phyloP scores from a whole-genome alignment of 2,329 filamentous ascomycete species.

The Lachnum nothofagi region DNA sequence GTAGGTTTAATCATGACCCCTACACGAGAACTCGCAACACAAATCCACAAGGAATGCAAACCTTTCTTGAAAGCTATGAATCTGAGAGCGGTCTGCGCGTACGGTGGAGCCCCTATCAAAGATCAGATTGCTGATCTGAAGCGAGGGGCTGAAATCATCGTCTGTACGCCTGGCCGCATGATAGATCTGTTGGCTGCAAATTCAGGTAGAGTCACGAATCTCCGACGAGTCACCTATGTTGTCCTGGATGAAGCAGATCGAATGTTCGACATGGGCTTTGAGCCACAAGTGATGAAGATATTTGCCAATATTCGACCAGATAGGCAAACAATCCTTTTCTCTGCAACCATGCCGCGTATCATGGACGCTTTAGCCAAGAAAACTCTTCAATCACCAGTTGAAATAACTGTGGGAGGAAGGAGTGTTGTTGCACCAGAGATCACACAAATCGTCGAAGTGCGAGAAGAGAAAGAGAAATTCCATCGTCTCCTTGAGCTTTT shows the following conservation, averaged over 20 bases:
- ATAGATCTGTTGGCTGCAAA: constrained; percentile 94
- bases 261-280: constrained; percentile 99
- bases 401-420: constrained; percentile 86
- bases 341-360: constrained; percentile 89
- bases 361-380: constrained; percentile 90
- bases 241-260: constrained; percentile 96
- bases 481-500: constrained; percentile 77
- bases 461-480: constrained; percentile 79
- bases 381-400: constrained; percentile 75
- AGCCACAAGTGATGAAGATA: constrained; percentile 96
- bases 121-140: constrained; percentile 97
- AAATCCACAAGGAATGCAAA: constrained; percentile 92
- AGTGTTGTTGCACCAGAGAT: constrained; percentile 88
- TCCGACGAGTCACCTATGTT: constrained; percentile 84
- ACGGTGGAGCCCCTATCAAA: constrained; percentile 91
- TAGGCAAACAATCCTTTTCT: constrained; percentile 91
- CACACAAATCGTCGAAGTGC: constrained; percentile 84
- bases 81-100: constrained; percentile 83
- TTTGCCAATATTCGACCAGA: constrained; percentile 87
- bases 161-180: constrained; percentile 90
- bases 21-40: constrained; percentile 85
- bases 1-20: constrained; percentile 88
- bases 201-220: constrained; percentile 86
- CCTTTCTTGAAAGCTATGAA: constrained; percentile 85
- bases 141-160: constrained; percentile 88